Evolutionary conservation across 2,329 filamentous ascomycete species (phyloP).

Genomic region (Ilyonectria sp.): DNA sequence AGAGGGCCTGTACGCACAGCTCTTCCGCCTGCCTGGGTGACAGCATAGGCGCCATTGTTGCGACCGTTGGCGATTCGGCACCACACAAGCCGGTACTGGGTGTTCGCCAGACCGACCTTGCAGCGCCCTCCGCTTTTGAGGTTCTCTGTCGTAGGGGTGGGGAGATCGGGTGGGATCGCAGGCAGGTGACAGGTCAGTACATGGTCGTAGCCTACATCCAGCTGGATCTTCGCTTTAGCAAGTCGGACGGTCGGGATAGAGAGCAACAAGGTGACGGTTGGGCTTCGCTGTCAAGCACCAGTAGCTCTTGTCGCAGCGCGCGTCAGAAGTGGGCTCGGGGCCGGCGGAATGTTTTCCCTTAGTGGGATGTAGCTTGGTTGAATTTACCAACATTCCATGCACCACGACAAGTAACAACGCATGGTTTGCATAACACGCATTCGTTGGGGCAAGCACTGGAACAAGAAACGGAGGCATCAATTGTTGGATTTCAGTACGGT

Average conservation of each 20-base stretch:
- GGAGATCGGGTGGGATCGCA: slow-evolving; percentile 5
- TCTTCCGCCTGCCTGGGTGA: slow-evolving; percentile 88
- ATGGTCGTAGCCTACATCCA: slow-evolving; percentile 12
- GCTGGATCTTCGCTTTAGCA: neutral
- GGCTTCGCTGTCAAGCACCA: slow-evolving; percentile 28
- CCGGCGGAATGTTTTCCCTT: slow-evolving; percentile 31
- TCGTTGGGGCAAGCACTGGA: neutral
- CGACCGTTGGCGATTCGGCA: slow-evolving; percentile 23
- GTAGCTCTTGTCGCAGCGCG: slow-evolving; percentile 26
- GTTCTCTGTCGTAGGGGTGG: slow-evolving; percentile 5
- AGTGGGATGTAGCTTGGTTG: slow-evolving; percentile 9
- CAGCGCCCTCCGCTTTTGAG: slow-evolving; percentile 22
- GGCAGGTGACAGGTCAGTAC: slow-evolving; percentile 10
- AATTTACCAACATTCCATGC: slow-evolving; percentile 2
- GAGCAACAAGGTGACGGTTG: slow-evolving; percentile 20
- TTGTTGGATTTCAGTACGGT: neutral
- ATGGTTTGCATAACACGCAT: slow-evolving; percentile 2
- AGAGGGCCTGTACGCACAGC: slow-evolving; percentile 73
- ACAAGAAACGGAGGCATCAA: neutral
- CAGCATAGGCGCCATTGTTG: slow-evolving; percentile 79
- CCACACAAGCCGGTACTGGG: slow-evolving; percentile 23
- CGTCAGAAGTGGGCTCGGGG: slow-evolving; percentile 29
- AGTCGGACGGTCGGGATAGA: slow-evolving; percentile 19
- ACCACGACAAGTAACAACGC: slow-evolving; percentile 7
- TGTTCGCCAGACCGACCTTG: slow-evolving; percentile 28